Evolutionary conservation across 768 basidiomycete species (phyloP).

Genomic region (Suillus subalutaceus): DNA sequence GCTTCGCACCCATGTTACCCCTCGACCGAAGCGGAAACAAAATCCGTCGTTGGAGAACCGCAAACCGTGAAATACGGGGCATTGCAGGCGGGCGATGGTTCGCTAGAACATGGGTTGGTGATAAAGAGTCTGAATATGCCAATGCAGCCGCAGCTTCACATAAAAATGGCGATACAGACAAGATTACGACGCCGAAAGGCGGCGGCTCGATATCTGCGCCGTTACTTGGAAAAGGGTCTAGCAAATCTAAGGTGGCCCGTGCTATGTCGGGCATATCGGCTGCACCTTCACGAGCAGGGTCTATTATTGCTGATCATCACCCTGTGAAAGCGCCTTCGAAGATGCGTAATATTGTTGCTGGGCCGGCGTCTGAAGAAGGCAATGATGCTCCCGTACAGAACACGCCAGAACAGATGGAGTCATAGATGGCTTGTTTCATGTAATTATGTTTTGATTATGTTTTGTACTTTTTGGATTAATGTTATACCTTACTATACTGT

Average conservation of each 20-base stretch:
- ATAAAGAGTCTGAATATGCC: constrained; percentile 73
- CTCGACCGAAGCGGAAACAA: constrained; percentile 66
- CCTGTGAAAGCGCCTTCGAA: constrained; percentile 59
- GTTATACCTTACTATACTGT: not conserved
- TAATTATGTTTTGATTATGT: constrained; percentile 10
- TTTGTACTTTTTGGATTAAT: constrained; percentile 8
- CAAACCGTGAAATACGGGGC: constrained; percentile 77
- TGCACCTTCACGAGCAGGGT: constrained; percentile 61
- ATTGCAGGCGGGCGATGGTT: constrained; percentile 88
- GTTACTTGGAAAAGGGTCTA: constrained; percentile 39
- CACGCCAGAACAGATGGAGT: constrained; percentile 22
- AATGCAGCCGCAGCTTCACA: constrained; percentile 31
- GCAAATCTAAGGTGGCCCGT: constrained; percentile 43
- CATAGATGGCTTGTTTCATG: constrained; percentile 14
- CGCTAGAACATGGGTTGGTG: constrained; percentile 79
- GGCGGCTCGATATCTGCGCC: constrained; percentile 52
- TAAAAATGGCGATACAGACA: constrained; percentile 32
- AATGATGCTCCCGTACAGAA: constrained; percentile 43
- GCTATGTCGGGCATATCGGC: constrained; percentile 47
- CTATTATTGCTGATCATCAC: constrained; percentile 49
- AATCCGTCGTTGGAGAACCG: constrained; percentile 73
- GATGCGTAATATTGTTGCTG: constrained; percentile 63
- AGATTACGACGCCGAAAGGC: constrained; percentile 37
- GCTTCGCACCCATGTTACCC: constrained; percentile 67
- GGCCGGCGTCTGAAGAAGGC: constrained; percentile 53